These are phyloP conservation scores for Benincasa hispida DNA, from an alignment of 306 rosid genomes.

Conservation along the genomic window DNA sequence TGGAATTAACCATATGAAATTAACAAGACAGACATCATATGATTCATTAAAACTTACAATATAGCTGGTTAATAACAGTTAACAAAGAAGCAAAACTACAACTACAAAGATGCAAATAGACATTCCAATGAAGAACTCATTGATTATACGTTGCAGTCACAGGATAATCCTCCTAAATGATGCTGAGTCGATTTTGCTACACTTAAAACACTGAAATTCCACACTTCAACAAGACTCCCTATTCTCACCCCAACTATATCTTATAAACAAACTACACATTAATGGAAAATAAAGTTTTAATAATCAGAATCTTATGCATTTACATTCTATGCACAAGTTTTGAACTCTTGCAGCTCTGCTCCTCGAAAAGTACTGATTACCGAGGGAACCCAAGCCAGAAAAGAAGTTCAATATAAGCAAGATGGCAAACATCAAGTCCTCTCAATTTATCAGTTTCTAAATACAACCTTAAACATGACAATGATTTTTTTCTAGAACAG, in stretches of 20 bases:
- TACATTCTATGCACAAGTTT: background rate
- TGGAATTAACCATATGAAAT: background rate
- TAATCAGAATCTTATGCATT: background rate
- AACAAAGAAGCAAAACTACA: background rate
- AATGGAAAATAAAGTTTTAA: background rate
- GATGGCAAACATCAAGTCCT: background rate
- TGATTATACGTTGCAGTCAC: too few relatives aligned
- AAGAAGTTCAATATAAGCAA: too few relatives aligned
- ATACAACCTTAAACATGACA: background rate
- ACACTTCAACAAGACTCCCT: too few relatives aligned
- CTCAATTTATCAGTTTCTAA: background rate
- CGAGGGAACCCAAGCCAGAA: too few relatives aligned
- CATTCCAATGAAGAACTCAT: background rate
- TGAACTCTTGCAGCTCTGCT: background rate
- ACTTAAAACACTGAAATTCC: too few relatives aligned
- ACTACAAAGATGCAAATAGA: background rate
- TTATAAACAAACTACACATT: too few relatives aligned
- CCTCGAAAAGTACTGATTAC: background rate
- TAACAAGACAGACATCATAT: background rate
- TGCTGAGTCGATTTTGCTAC: too few relatives aligned
- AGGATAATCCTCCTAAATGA: too few relatives aligned
- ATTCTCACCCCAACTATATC: too few relatives aligned
- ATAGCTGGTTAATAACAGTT: background rate
- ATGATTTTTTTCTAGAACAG: background rate
- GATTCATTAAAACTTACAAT: background rate